A percentile compares a stretch with the other conserved stretches of the same genome.
Evolutionary conservation across 1,139 yeast genomes (phyloP).

Genomic region (Taphrina populina): DNA sequence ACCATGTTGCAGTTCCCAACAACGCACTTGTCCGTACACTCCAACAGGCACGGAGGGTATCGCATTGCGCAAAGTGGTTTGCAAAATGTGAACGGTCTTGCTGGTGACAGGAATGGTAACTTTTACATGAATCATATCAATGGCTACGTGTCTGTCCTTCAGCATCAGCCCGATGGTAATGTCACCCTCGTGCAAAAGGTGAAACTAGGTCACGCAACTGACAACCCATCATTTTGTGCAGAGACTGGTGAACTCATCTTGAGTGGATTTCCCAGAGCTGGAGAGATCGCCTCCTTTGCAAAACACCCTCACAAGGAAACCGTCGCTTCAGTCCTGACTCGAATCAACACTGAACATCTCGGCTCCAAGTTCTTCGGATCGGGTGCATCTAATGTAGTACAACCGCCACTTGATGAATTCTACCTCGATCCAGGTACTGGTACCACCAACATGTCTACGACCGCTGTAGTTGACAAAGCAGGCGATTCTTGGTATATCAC

Average conservation of each 20-base stretch:
- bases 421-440: conserved; percentile 26
- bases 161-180: conserved; percentile 10
- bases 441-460: conserved; percentile 21
- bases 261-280: conserved; percentile 21
- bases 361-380: conserved; percentile 8
- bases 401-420: conserved; percentile 25
- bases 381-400: conserved; percentile 2
- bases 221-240: conserved; percentile 22
- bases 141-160: conserved; percentile 16
- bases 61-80: conserved; percentile 12
- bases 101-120: conserved; percentile 28
- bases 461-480: conserved; percentile 25
- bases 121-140: conserved; percentile 27
- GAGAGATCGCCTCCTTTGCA: conserved; percentile 17
- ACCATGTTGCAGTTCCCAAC: conserved; percentile 28
- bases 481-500: conserved; percentile 27
- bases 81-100: conserved; percentile 21
- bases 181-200: conserved; percentile 14
- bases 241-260: conserved; percentile 23
- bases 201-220: conserved; percentile 16
- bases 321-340: conserved; percentile 16
- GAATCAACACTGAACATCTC: conserved; percentile 18
- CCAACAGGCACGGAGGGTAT: conserved; percentile 23
- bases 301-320: conserved; percentile 10
- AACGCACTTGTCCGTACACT: conserved; percentile 21